Evolutionary conservation across 2,329 filamentous ascomycete species (phyloP).

Genomic region (Venturia pyrina): DNA sequence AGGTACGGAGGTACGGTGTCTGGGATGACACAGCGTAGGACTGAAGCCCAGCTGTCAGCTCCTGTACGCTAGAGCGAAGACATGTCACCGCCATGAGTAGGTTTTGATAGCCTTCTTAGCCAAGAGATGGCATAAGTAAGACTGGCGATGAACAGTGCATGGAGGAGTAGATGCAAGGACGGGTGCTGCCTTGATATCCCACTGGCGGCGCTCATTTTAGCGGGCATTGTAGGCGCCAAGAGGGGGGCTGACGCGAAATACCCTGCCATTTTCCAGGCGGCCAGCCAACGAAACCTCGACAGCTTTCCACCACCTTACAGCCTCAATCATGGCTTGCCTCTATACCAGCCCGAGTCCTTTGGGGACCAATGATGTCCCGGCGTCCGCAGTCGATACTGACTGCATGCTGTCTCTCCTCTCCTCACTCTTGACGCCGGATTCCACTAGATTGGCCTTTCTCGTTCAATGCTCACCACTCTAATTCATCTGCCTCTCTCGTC

Average conservation of each 20-base stretch:
- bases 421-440: not conserved
- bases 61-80: not conserved
- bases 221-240: no score
- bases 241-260: not conserved
- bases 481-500: no score
- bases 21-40: not conserved
- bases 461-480: no score
- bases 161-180: not conserved
- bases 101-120: not conserved
- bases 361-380: no score
- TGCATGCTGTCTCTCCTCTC: not conserved
- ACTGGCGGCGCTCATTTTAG: not conserved
- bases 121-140: not conserved
- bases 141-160: not conserved
- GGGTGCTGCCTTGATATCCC: not conserved
- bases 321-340: not conserved
- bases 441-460: no score
- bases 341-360: not conserved
- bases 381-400: not conserved
- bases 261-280: not conserved
- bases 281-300: not conserved
- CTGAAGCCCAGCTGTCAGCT: not conserved
- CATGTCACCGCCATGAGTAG: not conserved
- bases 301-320: not conserved
- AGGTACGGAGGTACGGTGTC: no score